Conservation (phyloP, 179 eudicot genomes). For the Beta macrorhiza region DNA sequence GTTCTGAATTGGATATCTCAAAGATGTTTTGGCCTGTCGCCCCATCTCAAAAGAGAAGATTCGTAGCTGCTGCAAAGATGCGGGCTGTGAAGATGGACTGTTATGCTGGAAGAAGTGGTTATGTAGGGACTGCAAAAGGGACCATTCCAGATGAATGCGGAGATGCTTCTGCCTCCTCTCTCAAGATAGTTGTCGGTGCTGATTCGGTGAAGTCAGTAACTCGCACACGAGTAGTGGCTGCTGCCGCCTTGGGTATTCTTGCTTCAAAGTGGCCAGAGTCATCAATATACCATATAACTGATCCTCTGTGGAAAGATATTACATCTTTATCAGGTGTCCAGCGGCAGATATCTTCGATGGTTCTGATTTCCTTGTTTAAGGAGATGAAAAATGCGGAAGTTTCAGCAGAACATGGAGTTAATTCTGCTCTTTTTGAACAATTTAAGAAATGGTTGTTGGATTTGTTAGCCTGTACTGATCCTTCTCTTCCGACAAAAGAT, state of each 20-base stretch:
- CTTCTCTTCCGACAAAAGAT: slow-evolving; percentile 89
- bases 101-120: slow-evolving; percentile 37
- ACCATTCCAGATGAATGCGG: slow-evolving; percentile 49
- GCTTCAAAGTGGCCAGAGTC: slow-evolving; percentile 74
- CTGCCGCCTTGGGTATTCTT: slow-evolving; percentile 80
- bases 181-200: slow-evolving; percentile 84
- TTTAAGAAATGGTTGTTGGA: slow-evolving; percentile 78
- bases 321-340: slow-evolving; percentile 86
- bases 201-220: slow-evolving; percentile 88
- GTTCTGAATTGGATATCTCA: slow-evolving; percentile 71
- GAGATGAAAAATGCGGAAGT: slow-evolving; percentile 47
- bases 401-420: slow-evolving; percentile 36
- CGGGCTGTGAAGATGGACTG: slow-evolving; percentile 73
- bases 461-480: slow-evolving; percentile 79
- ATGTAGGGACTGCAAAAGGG: slow-evolving; percentile 44
- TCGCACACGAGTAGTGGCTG: slow-evolving; percentile 76
- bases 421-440: slow-evolving; percentile 45
- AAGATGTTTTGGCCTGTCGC: slow-evolving; percentile 98
- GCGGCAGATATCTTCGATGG: slow-evolving; percentile 96
- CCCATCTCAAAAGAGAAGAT: slow-evolving; percentile 81
- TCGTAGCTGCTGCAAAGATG: slow-evolving; percentile 82
- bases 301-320: slow-evolving; percentile 81
- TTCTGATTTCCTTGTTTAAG: slow-evolving; percentile 89
- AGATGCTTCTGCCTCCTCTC: slow-evolving; percentile 48
- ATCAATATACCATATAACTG: slow-evolving; percentile 53